Evolutionary conservation across 2,329 filamentous ascomycete species (phyloP).

Genomic region (Venturia aucupariae): DNA sequence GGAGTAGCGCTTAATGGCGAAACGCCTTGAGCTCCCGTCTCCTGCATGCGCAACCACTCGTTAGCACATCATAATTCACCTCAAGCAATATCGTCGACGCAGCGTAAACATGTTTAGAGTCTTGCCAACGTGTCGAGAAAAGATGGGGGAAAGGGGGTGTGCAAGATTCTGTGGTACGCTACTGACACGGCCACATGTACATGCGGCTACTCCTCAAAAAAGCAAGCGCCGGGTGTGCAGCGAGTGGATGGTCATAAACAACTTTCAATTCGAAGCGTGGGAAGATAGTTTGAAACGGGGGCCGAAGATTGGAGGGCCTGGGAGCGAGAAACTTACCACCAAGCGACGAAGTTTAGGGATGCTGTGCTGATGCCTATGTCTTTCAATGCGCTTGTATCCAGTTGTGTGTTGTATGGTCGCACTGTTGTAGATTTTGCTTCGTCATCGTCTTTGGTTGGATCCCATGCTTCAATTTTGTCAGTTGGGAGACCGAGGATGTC

Average conservation of each 20-base stretch:
- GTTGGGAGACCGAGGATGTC: conserved; percentile 69
- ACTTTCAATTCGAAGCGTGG: background rate
- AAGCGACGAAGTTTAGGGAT: conserved; percentile 66
- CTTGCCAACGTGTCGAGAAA: background rate
- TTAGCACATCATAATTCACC: background rate
- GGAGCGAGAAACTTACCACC: conserved; percentile 51
- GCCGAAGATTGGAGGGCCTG: background rate
- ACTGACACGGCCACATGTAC: conserved; percentile 1
- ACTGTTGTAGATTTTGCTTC: conserved; percentile 58
- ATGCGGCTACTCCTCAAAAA: background rate
- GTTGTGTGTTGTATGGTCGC: conserved; percentile 79
- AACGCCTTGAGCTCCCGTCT: conserved; percentile 24
- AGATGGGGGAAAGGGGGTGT: background rate
- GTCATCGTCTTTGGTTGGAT: conserved; percentile 58
- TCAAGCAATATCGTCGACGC: background rate
- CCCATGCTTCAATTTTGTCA: conserved; percentile 49
- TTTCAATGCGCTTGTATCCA: conserved; percentile 65
- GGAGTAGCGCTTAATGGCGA: conserved; percentile 15
- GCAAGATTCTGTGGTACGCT: background rate
- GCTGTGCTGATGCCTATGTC: conserved; percentile 65
- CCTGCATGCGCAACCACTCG: conserved; percentile 18
- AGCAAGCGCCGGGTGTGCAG: background rate
- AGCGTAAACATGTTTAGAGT: conserved; percentile 15
- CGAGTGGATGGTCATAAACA: background rate
- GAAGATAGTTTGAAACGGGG: background rate